Evolutionary conservation across 129 eudicot species (phyloP).

Genomic region (Dittrichia graveolens): DNA sequence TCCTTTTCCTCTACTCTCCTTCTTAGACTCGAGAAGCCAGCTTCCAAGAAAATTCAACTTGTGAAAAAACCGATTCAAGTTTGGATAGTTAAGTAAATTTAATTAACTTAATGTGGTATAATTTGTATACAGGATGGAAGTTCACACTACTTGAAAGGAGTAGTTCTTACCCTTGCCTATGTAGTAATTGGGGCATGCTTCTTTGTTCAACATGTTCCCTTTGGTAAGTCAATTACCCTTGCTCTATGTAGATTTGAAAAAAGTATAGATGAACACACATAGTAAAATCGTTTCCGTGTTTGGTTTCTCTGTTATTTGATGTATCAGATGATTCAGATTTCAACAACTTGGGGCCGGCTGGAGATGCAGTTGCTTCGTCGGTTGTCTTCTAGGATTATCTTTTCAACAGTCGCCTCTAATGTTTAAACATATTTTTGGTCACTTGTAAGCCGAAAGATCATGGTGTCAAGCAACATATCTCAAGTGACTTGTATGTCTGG

Average conservation of each 20-base stretch:
- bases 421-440: conserved; percentile 8
- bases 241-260: not conserved
- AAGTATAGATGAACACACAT: not conserved
- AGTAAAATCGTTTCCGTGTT: not conserved
- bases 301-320: conserved; percentile 10
- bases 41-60: not conserved
- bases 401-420: not conserved
- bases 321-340: conserved; percentile 28
- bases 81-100: not conserved
- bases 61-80: not conserved
- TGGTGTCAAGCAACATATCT: not conserved
- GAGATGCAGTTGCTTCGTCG: conserved; percentile 12
- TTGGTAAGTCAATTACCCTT: conserved; percentile 23
- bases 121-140: conserved; percentile 54
- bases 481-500: not conserved
- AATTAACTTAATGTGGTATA: conserved; percentile 5
- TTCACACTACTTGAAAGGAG: conserved; percentile 73
- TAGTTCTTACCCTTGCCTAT: conserved; percentile 53
- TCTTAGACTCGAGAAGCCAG: too few relatives aligned
- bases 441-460: not conserved
- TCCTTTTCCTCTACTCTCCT: too few relatives aligned
- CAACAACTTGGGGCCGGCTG: conserved; percentile 4
- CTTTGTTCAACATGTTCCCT: conserved; percentile 42
- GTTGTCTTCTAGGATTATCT: not conserved
- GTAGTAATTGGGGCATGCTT: conserved; percentile 52